Evolutionary conservation across 148 eudicot species (phyloP), one percentile per base, ranked within the genome.

Genomic region (Camellia lanceoleosa): DNA sequence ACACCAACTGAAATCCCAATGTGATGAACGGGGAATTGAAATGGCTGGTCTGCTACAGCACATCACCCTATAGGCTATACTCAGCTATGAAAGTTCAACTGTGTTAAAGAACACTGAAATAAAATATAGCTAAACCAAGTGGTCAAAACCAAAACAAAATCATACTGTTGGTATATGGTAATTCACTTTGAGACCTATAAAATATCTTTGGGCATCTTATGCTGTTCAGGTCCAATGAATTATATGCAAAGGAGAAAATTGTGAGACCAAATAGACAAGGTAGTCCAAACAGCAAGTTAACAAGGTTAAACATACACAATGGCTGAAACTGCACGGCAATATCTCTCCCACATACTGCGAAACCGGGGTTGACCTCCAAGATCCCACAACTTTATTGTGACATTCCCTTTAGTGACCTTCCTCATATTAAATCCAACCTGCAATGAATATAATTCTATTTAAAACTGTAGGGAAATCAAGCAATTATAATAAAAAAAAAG

Each of bases 281-380:
- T 30, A 81, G 69, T 58, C 42, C 77, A 77, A 85, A 79, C 77
- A 62, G 68, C 74, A 82, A 88, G 85, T 85, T 81, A 70, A 66
- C 43, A 83, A 79, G 44, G 88, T 86, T 60, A 88, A 46, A 82
- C 87, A 43, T 68, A 84, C 41, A 70, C 99, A 67, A 96, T 96
- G 77, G 99, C 98, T 79, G 98, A 96, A 81, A 96, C 98, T 79
- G 99, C 97, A 87, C 99, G 99, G 62, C 98, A 94, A 59, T 96
- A 96, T 93, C 99, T 89, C 89, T 96, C 99, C 99, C 99, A 96
- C 99, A 96, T 96, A 78, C 98, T 94, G 61, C 99, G 92, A 71
- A 96, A 97, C 86, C 99, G 87, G 83, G 99, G 99, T 85, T 97
- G 99, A 81, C 98, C 99, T 54, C 99, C 99, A 84, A 97, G 97